A percentile compares a stretch with the other conserved stretches of the same genome.
phyloP scores from a whole-genome alignment of 768 basidiomycete species.

The Mycena epipterygia region DNA sequence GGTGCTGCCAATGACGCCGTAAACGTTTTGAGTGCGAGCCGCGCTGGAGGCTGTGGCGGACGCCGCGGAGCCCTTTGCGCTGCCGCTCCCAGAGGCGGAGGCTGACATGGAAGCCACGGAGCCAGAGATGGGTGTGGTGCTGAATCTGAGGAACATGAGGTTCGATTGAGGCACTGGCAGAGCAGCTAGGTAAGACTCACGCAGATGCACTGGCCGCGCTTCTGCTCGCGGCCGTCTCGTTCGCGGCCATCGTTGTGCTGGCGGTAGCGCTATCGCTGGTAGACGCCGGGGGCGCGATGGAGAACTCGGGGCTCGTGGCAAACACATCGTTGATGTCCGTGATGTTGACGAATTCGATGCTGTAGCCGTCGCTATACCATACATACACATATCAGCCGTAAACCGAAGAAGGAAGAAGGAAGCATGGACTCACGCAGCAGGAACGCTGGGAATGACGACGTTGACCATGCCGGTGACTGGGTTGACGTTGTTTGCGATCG shows the following conservation, averaged over 20 bases:
- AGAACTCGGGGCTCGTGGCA: constrained; percentile 16
- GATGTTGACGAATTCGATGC: constrained; percentile 31
- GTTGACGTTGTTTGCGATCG: constrained; percentile 35
- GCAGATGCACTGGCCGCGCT: background rate
- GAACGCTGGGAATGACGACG: constrained; percentile 16
- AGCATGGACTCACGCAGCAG: background rate
- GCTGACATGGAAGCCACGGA: background rate
- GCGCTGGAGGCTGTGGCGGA: constrained; percentile 16
- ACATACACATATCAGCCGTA: background rate
- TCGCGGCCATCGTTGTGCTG: too few species aligned
- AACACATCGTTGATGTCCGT: constrained; percentile 27
- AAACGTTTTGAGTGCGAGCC: background rate
- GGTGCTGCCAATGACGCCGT: background rate
- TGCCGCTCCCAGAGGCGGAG: background rate
- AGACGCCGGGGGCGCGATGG: constrained; percentile 21
- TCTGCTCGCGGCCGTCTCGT: too few species aligned
- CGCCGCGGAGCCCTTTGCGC: background rate
- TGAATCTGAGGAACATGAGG: background rate
- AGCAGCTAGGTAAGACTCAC: background rate
- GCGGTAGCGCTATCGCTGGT: constrained; percentile 19
- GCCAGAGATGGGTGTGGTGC: background rate
- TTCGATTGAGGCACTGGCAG: background rate
- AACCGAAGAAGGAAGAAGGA: background rate
- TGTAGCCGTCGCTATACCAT: constrained; percentile 26
- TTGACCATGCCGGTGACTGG: background rate